Conservation (phyloP, 1,284 basidiomycete genomes). For the Cryptococcus hybrid region DNA sequence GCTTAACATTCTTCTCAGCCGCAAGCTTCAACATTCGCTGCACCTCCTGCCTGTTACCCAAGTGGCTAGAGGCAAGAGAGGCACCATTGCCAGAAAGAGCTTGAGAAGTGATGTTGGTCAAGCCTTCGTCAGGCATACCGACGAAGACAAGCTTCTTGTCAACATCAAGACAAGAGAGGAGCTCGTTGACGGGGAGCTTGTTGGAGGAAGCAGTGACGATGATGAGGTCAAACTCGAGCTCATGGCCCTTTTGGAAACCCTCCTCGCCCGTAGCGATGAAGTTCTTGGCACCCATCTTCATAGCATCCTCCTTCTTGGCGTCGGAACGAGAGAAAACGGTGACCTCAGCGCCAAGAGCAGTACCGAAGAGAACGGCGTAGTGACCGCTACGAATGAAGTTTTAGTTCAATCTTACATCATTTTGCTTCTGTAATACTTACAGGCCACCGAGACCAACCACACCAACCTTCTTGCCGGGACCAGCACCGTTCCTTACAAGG, state of each 20-base stretch:
- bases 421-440: constrained; percentile 16
- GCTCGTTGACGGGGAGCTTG: constrained; percentile 49
- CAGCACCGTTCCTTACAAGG: constrained; percentile 62
- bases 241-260: constrained; percentile 52
- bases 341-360: constrained; percentile 61
- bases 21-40: constrained; percentile 60
- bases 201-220: constrained; percentile 56
- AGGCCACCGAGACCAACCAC: constrained; percentile 63
- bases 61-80: constrained; percentile 51
- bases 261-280: constrained; percentile 54
- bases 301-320: constrained; percentile 61
- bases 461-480: constrained; percentile 66
- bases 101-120: constrained; percentile 20
- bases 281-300: constrained; percentile 60
- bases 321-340: constrained; percentile 65
- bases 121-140: constrained; percentile 48
- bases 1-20: constrained; percentile 56
- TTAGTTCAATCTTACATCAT: not conserved
- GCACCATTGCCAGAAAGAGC: constrained; percentile 22
- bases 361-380: constrained; percentile 60
- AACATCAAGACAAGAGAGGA: constrained; percentile 55
- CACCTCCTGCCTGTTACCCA: constrained; percentile 62
- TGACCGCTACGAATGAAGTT: constrained; percentile 42
- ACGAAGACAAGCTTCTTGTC: constrained; percentile 58
- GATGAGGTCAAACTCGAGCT: constrained; percentile 60